Base-by-base conservation (phyloP, 495 filamentous ascomycete species). In the Lophiostoma macrostomum region DNA sequence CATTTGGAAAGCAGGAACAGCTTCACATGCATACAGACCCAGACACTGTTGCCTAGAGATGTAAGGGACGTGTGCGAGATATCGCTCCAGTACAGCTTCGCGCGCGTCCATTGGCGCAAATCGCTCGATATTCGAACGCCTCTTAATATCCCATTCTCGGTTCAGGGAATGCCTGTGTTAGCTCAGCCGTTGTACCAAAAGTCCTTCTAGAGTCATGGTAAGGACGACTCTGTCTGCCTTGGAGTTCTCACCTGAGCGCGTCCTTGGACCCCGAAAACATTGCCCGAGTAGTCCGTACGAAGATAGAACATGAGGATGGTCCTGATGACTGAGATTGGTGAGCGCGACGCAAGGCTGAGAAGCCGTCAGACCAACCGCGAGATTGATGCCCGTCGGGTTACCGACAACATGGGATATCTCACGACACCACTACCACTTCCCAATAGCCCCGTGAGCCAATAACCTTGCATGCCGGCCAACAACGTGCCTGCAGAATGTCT, bases 21-120 rank as follows among this genome's bases (percentile, higher is more conserved):
- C 37, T 39, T 55, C 38, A 44, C 50, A 37, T 53, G 39, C 50
- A 44, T 50, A 19, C 39, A 12, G 18, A n/a, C n/a, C 32, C 25
- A 28, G 30, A 44, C 28, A 36, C 44, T 56, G 44, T 45, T 56
- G 53, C 53, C 53, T 56, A 45, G 42, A 20, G n/a, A 46, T 49
- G 43, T 32, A 55, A 48, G 52, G 42, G 42, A 45, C 25, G 47
- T 50, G 14, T 39, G 47, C 35, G 28, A 43, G 2, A 29, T 28
- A 2, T 18, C 20, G 50, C 40, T 32, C 36, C 27, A 25, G 11
- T 5, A 25, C 10, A 32, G 32, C 19, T 22, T 35, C 18, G 1
- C 32, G 24, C 24, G 31, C 41, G 3, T 36, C 19, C 16, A 50
- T 50, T 47, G 52, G 52, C 7, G 14, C 39, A 13, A 20, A 35